These are phyloP conservation scores for Alternaria burnsii DNA, from an alignment of 2,329 filamentous ascomycete genomes.

Conservation along the genomic window DNA sequence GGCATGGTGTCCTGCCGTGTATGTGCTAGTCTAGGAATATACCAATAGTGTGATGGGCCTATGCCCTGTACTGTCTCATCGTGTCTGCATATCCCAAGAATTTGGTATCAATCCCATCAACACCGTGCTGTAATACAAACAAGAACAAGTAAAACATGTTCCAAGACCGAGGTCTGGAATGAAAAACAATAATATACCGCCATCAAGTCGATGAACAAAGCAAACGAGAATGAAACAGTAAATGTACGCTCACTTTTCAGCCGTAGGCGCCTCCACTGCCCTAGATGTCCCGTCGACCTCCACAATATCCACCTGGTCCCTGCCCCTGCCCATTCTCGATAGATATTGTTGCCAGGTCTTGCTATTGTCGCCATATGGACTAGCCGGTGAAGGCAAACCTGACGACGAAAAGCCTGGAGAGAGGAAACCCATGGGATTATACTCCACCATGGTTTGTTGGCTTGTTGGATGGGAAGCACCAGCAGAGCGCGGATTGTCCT, in stretches of 20 bases:
- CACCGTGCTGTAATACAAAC: not conserved
- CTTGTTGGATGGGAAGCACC: not conserved
- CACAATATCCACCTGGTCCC: slow-evolving; percentile 8
- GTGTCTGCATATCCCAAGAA: not conserved
- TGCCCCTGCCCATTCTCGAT: slow-evolving; percentile 11
- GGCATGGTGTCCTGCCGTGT: not conserved
- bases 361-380: slow-evolving; percentile 1
- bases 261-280: slow-evolving; percentile 17
- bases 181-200: not conserved
- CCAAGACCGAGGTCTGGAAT: not conserved
- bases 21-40: not conserved
- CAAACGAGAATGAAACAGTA: not conserved
- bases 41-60: not conserved
- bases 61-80: not conserved
- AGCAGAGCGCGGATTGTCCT: not conserved
- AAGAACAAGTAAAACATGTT: not conserved
- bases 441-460: slow-evolving; percentile 15
- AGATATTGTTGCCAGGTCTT: slow-evolving; percentile 19
- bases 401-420: not conserved
- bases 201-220: not conserved
- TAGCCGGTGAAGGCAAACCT: not conserved
- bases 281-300: slow-evolving; percentile 23
- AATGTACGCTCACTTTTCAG: not conserved
- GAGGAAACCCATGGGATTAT: slow-evolving; percentile 18
- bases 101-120: not conserved